Evolutionary conservation across 1,284 basidiomycete species (phyloP).

Genomic region (Ustilago sp.): DNA sequence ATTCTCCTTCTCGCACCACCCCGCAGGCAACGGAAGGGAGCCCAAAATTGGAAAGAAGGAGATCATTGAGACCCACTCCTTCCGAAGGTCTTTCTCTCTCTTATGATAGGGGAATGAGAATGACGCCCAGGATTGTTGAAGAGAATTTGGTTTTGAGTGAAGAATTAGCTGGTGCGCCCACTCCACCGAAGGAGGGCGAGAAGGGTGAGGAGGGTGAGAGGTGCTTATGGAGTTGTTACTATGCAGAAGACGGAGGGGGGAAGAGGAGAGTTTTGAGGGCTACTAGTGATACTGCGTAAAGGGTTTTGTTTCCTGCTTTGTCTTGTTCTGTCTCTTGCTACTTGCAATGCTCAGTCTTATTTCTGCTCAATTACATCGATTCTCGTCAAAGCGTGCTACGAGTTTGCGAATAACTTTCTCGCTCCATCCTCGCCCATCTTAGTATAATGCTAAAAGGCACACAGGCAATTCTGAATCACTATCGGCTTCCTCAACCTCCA

Average conservation of each 20-base stretch:
- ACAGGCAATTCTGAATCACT: too few relatives aligned
- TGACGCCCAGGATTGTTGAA: constrained; percentile 42
- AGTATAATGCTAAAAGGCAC: too few relatives aligned
- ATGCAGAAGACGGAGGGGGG: constrained; percentile 25
- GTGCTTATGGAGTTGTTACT: constrained; percentile 48
- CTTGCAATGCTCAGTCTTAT: neutral
- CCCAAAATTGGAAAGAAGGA: constrained; percentile 20
- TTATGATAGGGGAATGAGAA: neutral
- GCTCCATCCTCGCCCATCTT: too few relatives aligned
- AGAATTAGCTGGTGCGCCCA: neutral
- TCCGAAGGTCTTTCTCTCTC: neutral
- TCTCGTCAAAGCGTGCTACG: too few relatives aligned
- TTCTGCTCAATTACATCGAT: neutral
- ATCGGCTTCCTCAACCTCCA: too few relatives aligned
- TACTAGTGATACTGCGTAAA: neutral
- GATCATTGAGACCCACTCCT: constrained; percentile 30
- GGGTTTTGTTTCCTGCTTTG: neutral
- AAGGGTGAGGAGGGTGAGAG: neutral
- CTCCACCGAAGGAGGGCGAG: neutral
- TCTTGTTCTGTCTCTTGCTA: too few relatives aligned
- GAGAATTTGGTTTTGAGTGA: constrained; percentile 6
- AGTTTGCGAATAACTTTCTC: too few relatives aligned
- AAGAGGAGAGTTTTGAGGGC: neutral
- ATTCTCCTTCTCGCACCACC: constrained; percentile 1
- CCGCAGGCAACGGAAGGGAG: neutral